Evolutionary conservation across 2,329 filamentous ascomycete genomes (phyloP).

Genomic region (Cercospora citrullina): DNA sequence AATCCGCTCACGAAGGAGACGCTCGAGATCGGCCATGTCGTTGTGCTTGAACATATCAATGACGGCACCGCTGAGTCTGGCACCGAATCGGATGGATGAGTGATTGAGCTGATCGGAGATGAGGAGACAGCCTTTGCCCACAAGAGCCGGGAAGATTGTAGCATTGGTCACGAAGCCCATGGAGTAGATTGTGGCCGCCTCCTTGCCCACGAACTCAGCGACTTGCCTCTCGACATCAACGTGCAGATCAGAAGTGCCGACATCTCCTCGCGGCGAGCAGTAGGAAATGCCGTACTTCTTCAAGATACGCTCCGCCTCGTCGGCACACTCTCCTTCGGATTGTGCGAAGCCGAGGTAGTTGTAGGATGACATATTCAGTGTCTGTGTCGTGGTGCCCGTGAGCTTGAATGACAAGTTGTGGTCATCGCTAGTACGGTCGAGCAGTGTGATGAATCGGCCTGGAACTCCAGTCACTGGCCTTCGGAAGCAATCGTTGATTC

Average conservation of each 20-base stretch:
- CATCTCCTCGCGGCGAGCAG: slow-evolving; percentile 78
- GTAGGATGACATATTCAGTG: slow-evolving; percentile 98
- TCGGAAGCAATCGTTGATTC: slow-evolving; percentile 96
- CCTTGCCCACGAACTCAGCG: slow-evolving; percentile 90
- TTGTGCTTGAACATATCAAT: slow-evolving; percentile 98
- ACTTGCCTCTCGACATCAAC: slow-evolving; percentile 87
- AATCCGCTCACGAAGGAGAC: slow-evolving; percentile 83
- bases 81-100: slow-evolving; percentile 92
- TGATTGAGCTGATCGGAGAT: slow-evolving; percentile 98
- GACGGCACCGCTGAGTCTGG: slow-evolving; percentile 89
- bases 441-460: slow-evolving; percentile 86
- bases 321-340: slow-evolving; percentile 93
- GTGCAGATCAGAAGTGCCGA: slow-evolving; percentile 83
- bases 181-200: slow-evolving; percentile 92
- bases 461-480: slow-evolving; percentile 90
- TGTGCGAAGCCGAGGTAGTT: slow-evolving; percentile 99
- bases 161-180: slow-evolving; percentile 99
- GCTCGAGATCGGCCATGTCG: slow-evolving; percentile 85
- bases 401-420: slow-evolving; percentile 88
- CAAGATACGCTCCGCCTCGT: slow-evolving; percentile 82
- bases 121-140: slow-evolving; percentile 89
- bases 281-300: slow-evolving; percentile 82
- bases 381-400: slow-evolving; percentile 88
- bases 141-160: slow-evolving; percentile 85
- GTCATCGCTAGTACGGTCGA: slow-evolving; percentile 87